Percentiles rank a stretch among this genome's conserved stretches.
Conservation (phyloP, 139 green algal genomes). For the Chlorella sp. region DNA sequence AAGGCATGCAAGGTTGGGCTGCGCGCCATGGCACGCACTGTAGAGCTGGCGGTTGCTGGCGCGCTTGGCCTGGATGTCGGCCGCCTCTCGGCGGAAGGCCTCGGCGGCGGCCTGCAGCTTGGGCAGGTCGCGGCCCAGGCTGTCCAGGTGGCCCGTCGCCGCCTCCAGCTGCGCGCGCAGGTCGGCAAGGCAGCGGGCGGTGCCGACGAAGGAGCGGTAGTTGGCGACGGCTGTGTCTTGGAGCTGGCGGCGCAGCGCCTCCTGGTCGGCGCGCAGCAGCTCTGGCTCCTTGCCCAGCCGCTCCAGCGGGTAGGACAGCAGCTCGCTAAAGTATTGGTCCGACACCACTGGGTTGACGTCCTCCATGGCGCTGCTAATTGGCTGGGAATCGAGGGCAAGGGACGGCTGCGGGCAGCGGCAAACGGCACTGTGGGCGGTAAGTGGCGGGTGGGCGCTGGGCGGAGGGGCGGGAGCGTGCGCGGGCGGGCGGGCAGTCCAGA, state of each 20-base stretch:
- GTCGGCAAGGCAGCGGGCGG: slow-evolving; percentile 47
- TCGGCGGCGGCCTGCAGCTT: slow-evolving; percentile 63
- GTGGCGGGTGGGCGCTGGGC: too few species aligned
- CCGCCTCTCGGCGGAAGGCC: slow-evolving; percentile 56
- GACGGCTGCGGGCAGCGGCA: too few species aligned
- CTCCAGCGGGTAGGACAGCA: slow-evolving; percentile 86
- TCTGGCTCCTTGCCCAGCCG: slow-evolving; percentile 91
- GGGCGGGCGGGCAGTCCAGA: too few species aligned
- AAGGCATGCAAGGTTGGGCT: too few species aligned
- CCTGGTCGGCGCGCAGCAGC: slow-evolving; percentile 81
- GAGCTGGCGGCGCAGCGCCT: slow-evolving; percentile 73
- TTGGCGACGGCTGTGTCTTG: slow-evolving; percentile 68
- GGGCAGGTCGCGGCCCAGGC: slow-evolving; percentile 53
- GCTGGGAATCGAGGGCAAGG: too few species aligned
- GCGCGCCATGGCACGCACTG: slow-evolving; percentile 42
- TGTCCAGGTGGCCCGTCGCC: slow-evolving; percentile 32
- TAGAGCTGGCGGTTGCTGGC: slow-evolving; percentile 75
- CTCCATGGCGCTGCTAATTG: too few species aligned
- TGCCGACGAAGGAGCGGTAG: slow-evolving; percentile 73
- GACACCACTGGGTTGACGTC: too few species aligned
- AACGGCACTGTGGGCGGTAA: too few species aligned
- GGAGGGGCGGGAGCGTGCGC: too few species aligned
- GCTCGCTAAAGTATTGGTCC: slow-evolving; percentile 90
- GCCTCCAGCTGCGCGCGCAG: slow-evolving; percentile 43
- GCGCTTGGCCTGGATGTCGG: slow-evolving; percentile 48